Evolutionary conservation across 768 basidiomycete species (phyloP).

Genomic region (Suillus weaverae): DNA sequence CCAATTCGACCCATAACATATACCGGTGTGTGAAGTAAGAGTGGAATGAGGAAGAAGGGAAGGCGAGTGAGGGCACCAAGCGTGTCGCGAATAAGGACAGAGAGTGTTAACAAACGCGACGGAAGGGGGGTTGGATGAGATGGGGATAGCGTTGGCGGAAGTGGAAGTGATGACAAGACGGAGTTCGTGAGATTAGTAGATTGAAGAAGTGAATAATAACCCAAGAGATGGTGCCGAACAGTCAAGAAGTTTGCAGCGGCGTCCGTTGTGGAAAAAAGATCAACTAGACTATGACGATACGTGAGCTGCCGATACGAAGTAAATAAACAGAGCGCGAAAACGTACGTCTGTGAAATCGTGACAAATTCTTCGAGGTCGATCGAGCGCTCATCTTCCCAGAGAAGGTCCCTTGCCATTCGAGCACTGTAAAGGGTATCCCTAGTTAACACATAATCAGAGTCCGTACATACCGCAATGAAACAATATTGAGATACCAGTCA

Average conservation of each 20-base stretch:
- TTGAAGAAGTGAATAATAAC: constrained; percentile 86
- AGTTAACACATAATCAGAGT: constrained; percentile 22
- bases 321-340: constrained; percentile 17
- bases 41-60: constrained; percentile 88
- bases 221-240: constrained; percentile 70
- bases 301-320: constrained; percentile 18
- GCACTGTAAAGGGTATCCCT: constrained; percentile 92
- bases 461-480: constrained; percentile 14
- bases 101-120: constrained; percentile 77
- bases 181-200: constrained; percentile 83
- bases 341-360: constrained; percentile 87
- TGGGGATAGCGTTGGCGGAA: constrained; percentile 84
- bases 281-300: constrained; percentile 65
- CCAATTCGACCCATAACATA: constrained; percentile 81
- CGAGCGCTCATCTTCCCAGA: constrained; percentile 84
- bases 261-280: constrained; percentile 76
- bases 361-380: constrained; percentile 84
- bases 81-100: constrained; percentile 77
- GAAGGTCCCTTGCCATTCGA: constrained; percentile 87
- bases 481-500: constrained; percentile 69
- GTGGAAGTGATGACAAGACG: constrained; percentile 78
- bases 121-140: constrained; percentile 69
- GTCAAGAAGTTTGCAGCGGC: constrained; percentile 57
- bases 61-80: constrained; percentile 68
- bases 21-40: constrained; percentile 80